phyloP scores from a whole-genome alignment of 148 eudicot genomes.

The Cornus kousa region DNA sequence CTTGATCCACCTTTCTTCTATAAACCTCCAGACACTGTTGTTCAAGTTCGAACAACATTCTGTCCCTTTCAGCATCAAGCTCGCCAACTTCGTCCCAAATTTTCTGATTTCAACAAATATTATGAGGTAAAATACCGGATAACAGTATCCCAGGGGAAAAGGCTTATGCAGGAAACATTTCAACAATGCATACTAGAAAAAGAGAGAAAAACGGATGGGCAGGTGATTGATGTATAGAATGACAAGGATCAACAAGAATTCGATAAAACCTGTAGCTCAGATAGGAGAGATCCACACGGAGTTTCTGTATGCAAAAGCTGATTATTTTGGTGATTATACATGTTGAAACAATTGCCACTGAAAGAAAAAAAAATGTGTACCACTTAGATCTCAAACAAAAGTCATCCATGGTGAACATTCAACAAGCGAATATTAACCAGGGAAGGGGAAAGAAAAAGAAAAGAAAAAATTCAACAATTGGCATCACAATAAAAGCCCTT shows the following conservation, averaged over 20 bases:
- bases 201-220: not conserved
- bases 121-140: conserved; percentile 2
- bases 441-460: not conserved
- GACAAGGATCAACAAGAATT: not conserved
- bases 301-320: conserved; percentile 49
- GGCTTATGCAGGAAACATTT: not conserved
- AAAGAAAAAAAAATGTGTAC: not conserved
- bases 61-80: conserved; percentile 56
- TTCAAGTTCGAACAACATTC: conserved; percentile 71
- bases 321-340: conserved; percentile 31
- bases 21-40: conserved; percentile 73
- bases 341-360: conserved; percentile 15
- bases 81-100: conserved; percentile 96
- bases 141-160: not conserved
- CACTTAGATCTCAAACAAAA: not conserved
- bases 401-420: not conserved
- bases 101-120: conserved; percentile 40
- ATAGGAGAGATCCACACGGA: conserved; percentile 56
- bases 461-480: not conserved
- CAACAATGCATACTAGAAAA: not conserved
- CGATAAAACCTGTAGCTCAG: conserved; percentile 62
- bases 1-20: conserved; percentile 74
- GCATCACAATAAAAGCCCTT: conserved; percentile 2
- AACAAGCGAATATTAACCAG: not conserved
- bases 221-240: not conserved